Percentiles rank a stretch among this genome's conserved stretches.
phyloP scores from a whole-genome alignment of 148 eudicot genomes.

The Fallopia convolvulus region DNA sequence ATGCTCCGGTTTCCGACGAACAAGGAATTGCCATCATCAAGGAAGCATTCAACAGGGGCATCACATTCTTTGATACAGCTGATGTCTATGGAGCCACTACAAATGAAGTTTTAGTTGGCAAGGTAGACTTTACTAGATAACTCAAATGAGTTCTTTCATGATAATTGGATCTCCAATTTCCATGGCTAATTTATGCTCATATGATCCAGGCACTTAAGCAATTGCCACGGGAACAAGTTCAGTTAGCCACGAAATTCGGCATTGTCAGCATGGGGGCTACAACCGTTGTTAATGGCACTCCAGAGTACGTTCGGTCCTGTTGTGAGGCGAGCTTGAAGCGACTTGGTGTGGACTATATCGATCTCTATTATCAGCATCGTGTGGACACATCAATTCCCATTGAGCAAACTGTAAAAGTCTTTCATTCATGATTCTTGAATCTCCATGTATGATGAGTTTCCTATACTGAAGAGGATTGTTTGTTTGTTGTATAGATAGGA shows the following conservation, averaged over 20 bases:
- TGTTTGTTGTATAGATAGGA: slow-evolving; percentile 15
- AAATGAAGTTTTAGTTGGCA: slow-evolving; percentile 57
- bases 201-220: slow-evolving; percentile 58
- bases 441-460: not conserved
- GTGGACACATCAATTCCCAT: slow-evolving; percentile 49
- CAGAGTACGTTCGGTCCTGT: slow-evolving; percentile 48
- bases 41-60: slow-evolving; percentile 51
- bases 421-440: not conserved
- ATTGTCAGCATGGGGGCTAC: slow-evolving; percentile 24
- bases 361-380: slow-evolving; percentile 50
- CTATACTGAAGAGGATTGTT: no score
- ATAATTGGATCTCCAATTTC: not conserved
- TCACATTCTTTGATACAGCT: slow-evolving; percentile 69
- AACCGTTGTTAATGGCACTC: slow-evolving; percentile 42
- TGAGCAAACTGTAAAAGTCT: slow-evolving; percentile 22
- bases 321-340: slow-evolving; percentile 55
- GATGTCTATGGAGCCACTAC: slow-evolving; percentile 49
- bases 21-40: slow-evolving; percentile 49
- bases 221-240: slow-evolving; percentile 65
- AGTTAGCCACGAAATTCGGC: slow-evolving; percentile 81
- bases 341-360: slow-evolving; percentile 50
- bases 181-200: not conserved
- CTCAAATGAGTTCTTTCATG: not conserved
- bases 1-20: slow-evolving; percentile 45
- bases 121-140: slow-evolving; percentile 27